Evolutionary conservation across 495 filamentous ascomycete species (phyloP), one percentile per base, ranked within the genome.

Genomic region (Xylaria venustula): DNA sequence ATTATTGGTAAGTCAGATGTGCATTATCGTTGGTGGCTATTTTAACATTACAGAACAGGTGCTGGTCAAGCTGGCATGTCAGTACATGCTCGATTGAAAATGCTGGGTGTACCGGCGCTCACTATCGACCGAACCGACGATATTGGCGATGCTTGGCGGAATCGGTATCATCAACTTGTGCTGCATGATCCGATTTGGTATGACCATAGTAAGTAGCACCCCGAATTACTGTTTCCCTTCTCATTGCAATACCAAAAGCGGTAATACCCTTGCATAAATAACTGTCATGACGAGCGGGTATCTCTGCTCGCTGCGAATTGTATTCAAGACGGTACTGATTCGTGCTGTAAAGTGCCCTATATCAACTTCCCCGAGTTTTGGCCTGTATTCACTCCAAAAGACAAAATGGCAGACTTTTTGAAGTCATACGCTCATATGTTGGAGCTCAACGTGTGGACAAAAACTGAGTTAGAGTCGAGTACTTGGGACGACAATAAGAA

Each of bases 381-480:
- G 88, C 85, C 85, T 0, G 47, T 87, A 25, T 90, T 88, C 67
- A 89, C 88, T 1, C 90, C 90, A 1, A 92, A 92, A 66, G 89
- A 93, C 69, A 93, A 93, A 61, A 78, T 92, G 0, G 90, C 86
- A 15, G 86, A 90, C 36, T 93, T 88, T 79, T 86, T 93, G 67
- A 87, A 92, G 45, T 77, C 79, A 2, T 94, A 94, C 63, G 89
- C 83, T 47, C 84, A 83, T 34, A 63, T 85, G 25, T 75, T 92
- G n/a, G 90, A 94, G 64, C 79, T 94, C 42, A 90, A 93, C 65
- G 80, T 91, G 14, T 93, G 90, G 90, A 88, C 78, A 15, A 67
- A 66, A 2, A 85, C 87, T 3, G 79, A 71, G 3, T 54, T 91
- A 3, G 71, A 65, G 8, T 77, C 74, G 1, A 75, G 81, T 1